Percentiles rank a stretch among this genome's conserved stretches.
phyloP scores from a whole-genome alignment of 2,329 filamentous ascomycete genomes.

The Teratosphaeria destructans region DNA sequence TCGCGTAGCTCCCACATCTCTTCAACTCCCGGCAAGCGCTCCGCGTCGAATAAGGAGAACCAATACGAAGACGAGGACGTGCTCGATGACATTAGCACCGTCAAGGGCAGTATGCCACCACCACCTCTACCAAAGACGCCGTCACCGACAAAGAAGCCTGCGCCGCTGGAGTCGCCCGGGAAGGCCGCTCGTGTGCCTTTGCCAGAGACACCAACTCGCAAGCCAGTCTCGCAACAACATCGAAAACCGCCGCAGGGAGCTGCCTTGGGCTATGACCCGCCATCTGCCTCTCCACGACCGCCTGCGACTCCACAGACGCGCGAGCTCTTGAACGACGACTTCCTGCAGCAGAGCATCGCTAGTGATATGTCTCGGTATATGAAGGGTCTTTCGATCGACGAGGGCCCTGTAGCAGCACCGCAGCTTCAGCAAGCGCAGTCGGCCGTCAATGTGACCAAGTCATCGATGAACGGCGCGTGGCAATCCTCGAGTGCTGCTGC shows the following conservation, averaged over 20 bases:
- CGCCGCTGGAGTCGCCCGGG: slow-evolving; percentile 27
- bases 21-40: slow-evolving; percentile 26
- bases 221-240: slow-evolving; percentile 16
- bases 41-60: slow-evolving; percentile 26
- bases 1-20: slow-evolving; percentile 44
- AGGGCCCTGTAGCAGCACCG: slow-evolving; percentile 20
- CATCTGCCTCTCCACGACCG: slow-evolving; percentile 21
- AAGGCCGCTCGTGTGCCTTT: slow-evolving; percentile 35
- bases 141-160: slow-evolving; percentile 33
- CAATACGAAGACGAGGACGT: slow-evolving; percentile 27
- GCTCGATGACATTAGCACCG: slow-evolving; percentile 9
- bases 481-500: slow-evolving; percentile 2
- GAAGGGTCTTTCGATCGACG: slow-evolving; percentile 24
- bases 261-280: slow-evolving; percentile 17
- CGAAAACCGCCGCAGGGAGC: not conserved
- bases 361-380: slow-evolving; percentile 32
- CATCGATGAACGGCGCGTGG: not conserved
- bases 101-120: slow-evolving; percentile 21
- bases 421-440: slow-evolving; percentile 8
- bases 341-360: slow-evolving; percentile 39
- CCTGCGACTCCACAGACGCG: slow-evolving; percentile 23
- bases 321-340: slow-evolving; percentile 33
- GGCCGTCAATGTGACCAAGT: not conserved
- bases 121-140: slow-evolving; percentile 28
- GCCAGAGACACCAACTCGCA: slow-evolving; percentile 36